A percentile compares a stretch with the other conserved stretches of the same genome.
phyloP scores from a whole-genome alignment of 2,329 filamentous ascomycete species.

The Diaporthe humulicola region DNA sequence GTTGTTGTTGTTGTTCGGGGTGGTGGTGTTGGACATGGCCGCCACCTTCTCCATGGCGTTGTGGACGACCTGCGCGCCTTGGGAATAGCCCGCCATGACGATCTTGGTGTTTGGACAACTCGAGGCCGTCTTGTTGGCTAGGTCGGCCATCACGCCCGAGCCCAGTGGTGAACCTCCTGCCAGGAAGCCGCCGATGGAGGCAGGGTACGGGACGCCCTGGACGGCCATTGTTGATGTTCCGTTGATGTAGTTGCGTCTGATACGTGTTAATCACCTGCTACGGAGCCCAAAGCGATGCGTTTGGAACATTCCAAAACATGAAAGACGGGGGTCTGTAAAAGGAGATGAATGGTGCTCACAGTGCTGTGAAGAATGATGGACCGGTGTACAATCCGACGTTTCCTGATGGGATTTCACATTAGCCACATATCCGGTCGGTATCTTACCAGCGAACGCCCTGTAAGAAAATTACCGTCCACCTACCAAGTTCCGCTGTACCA shows the following conservation, averaged over 20 bases:
- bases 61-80: conserved; percentile 44
- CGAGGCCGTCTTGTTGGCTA: conserved; percentile 37
- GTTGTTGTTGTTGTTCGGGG: background rate
- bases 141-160: conserved; percentile 43
- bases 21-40: conserved; percentile 16
- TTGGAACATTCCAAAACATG: too few relatives aligned
- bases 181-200: conserved; percentile 44
- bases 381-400: conserved; percentile 46
- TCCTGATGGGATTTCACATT: conserved; percentile 37
- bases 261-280: too few relatives aligned
- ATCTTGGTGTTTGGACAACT: conserved; percentile 54
- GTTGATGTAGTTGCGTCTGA: conserved; percentile 38
- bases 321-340: too few relatives aligned
- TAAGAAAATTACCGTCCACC: background rate
- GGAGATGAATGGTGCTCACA: too few relatives aligned
- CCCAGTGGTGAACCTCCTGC: conserved; percentile 41
- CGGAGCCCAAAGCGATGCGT: too few relatives aligned
- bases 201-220: conserved; percentile 47
- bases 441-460: too few relatives aligned
- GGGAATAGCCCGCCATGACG: conserved; percentile 53
- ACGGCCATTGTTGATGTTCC: conserved; percentile 42
- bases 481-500: conserved; percentile 35
- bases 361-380: conserved; percentile 44
- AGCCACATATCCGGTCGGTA: background rate
- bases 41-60: conserved; percentile 39